Evolutionary conservation across 805 yeast genomes (phyloP).

Genomic region (Lipomyces yamanashiensis): DNA sequence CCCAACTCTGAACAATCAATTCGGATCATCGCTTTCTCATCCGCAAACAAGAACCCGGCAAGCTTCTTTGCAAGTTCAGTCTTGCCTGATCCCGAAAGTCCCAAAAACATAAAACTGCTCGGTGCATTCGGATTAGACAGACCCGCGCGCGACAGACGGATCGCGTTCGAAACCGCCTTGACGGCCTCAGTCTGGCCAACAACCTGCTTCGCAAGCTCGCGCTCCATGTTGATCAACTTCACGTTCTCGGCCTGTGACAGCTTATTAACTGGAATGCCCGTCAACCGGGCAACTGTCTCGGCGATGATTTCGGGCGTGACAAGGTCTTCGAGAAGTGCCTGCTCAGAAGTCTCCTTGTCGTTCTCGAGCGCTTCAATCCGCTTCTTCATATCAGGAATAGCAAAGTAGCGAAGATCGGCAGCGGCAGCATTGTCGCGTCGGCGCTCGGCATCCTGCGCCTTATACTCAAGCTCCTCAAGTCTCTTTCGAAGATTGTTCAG

Average conservation of each 20-base stretch:
- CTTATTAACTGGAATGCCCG: constrained; percentile 96
- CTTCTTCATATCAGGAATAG: constrained; percentile 87
- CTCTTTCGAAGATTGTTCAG: constrained; percentile 85
- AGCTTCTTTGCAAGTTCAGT: constrained; percentile 96
- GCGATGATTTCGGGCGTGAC: constrained; percentile 91
- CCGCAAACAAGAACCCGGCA: constrained; percentile 94
- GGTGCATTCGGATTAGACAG: constrained; percentile 96
- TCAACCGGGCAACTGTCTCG: constrained; percentile 95
- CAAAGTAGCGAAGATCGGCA: constrained; percentile 95
- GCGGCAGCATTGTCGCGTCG: constrained; percentile 92
- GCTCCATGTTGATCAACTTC: constrained; percentile 94
- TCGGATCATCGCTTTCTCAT: constrained; percentile 95
- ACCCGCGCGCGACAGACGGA: constrained; percentile 91
- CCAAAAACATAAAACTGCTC: constrained; percentile 83
- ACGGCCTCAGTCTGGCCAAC: constrained; percentile 97
- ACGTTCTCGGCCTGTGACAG: constrained; percentile 93
- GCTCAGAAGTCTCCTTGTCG: constrained; percentile 70
- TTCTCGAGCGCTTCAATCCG: constrained; percentile 76
- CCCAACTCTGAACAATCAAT: constrained; percentile 96
- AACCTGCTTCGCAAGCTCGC: constrained; percentile 75
- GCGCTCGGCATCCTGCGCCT: constrained; percentile 96
- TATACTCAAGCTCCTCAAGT: constrained; percentile 87
- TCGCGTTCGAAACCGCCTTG: constrained; percentile 93
- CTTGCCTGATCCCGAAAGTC: constrained; percentile 97
- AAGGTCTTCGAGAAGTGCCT: constrained; percentile 79